Evolutionary conservation across 495 filamentous ascomycete species (phyloP), one percentile per base, ranked within the genome.

Genomic region (Penicillium tannophilum): DNA sequence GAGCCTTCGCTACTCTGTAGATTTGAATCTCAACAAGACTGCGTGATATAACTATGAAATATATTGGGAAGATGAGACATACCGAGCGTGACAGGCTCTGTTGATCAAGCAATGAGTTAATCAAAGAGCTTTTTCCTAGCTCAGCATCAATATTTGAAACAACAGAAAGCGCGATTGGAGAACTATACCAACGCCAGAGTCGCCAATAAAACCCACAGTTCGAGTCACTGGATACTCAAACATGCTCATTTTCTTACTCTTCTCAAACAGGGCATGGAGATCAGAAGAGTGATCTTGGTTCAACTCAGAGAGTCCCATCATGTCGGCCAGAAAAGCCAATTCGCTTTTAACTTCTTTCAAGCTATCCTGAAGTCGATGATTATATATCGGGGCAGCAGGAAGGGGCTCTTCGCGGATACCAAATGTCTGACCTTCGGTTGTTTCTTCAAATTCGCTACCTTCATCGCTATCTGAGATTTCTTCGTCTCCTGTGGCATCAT

Each of bases 191-290:
- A 36, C 33, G 3, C 33, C 33, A 36, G 33, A 36, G 10, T 36
- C 33, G 2, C 33, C 33, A 36, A 36, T 36, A 3, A 36, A 36
- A 2, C 33, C 70, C 8, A 73, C 61, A 16, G 58, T 71, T 3
- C 70, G 62, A 1, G 59, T 69, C 10, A 45, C 65, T 0, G 68
- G 68, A 49, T 55, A 71, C 10, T 55, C 3, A 28, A 68, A 66
- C 10, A 42, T 42, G 53, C 61, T 68, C 47, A 58, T 33, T 11
- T 44, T 33, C 0, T 55, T 23, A 0, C 52, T 45, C 1, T 63
- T n/a, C 12, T 54, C 8, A 1, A 30, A 47, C 10, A 63, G 30
- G 0, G 31, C 16, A 42, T 64, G 52, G 0, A 70, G 30, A 12
- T 4, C 52, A 6, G 61, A 61, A 0, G n/a, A 48, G 2, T 17